phyloP scores from a whole-genome alignment of 2,329 filamentous ascomycete species.

The Elsinoe arachidis region DNA sequence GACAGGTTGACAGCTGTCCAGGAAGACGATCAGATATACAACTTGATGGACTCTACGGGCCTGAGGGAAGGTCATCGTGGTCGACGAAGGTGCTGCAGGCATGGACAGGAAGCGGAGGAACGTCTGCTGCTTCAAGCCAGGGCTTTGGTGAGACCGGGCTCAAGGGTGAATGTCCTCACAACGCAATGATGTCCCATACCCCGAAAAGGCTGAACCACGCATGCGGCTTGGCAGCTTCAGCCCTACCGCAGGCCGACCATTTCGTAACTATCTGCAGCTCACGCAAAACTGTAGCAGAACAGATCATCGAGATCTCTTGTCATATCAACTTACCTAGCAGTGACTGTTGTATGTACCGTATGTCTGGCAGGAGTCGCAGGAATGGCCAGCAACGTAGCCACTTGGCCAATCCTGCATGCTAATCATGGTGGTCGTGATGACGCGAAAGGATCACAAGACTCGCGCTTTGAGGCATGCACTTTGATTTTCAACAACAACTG shows the following conservation, averaged over 20 bases:
- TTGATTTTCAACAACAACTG: not conserved
- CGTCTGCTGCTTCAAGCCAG: too few relatives aligned
- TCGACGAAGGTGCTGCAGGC: not conserved
- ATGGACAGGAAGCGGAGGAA: not conserved
- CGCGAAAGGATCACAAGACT: not conserved
- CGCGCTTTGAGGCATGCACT: not conserved
- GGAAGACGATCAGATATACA: not conserved
- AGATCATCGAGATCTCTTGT: too few relatives aligned
- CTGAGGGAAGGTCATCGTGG: not conserved
- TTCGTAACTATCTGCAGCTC: too few relatives aligned
- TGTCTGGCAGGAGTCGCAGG: not conserved
- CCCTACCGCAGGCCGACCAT: too few relatives aligned
- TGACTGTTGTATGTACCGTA: too few relatives aligned
- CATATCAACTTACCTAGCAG: too few relatives aligned
- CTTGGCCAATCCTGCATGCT: constrained; percentile 1
- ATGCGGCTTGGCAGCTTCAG: too few relatives aligned
- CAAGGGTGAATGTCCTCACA: too few relatives aligned
- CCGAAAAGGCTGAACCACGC: too few relatives aligned
- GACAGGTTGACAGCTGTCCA: not conserved
- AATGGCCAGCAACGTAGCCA: not conserved
- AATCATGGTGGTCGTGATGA: not conserved
- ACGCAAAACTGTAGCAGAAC: too few relatives aligned
- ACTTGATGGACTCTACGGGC: not conserved
- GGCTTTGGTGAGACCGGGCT: too few relatives aligned
- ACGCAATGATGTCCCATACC: too few relatives aligned